Conservation (phyloP, 768 basidiomycete species). For the Gymnopilus dilepis region DNA sequence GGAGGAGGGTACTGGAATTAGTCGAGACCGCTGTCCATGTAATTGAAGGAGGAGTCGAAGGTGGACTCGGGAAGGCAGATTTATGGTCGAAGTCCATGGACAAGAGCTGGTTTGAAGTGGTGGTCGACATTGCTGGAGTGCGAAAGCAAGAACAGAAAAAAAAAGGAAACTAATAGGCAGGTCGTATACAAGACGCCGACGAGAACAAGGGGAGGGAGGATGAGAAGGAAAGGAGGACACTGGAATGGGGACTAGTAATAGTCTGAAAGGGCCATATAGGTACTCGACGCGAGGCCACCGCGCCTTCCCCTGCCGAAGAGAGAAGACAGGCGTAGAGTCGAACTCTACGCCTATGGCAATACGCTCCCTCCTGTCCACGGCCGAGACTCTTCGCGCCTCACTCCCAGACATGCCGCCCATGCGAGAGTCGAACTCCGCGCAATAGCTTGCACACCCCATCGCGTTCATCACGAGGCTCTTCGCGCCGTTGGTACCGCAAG, state of each 20-base stretch:
- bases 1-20: constrained; percentile 78
- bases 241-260: constrained; percentile 34
- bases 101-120: constrained; percentile 34
- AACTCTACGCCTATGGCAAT: no score
- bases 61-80: constrained; percentile 41
- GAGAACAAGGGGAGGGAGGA: constrained; percentile 34
- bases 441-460: no score
- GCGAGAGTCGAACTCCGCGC: no score
- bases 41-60: constrained; percentile 54
- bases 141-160: constrained; percentile 28
- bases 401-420: no score
- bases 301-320: no score
- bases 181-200: constrained; percentile 28
- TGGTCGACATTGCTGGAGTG: constrained; percentile 35
- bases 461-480: no score
- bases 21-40: constrained; percentile 57
- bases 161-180: constrained; percentile 33
- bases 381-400: no score
- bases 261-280: constrained; percentile 32
- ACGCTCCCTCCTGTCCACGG: no score
- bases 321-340: no score
- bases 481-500: no score
- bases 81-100: constrained; percentile 54
- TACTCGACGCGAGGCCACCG: constrained; percentile 16
- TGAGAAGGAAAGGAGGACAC: constrained; percentile 33